Conservation (phyloP, 2,329 filamentous ascomycete genomes). For the Dothistroma pini region DNA sequence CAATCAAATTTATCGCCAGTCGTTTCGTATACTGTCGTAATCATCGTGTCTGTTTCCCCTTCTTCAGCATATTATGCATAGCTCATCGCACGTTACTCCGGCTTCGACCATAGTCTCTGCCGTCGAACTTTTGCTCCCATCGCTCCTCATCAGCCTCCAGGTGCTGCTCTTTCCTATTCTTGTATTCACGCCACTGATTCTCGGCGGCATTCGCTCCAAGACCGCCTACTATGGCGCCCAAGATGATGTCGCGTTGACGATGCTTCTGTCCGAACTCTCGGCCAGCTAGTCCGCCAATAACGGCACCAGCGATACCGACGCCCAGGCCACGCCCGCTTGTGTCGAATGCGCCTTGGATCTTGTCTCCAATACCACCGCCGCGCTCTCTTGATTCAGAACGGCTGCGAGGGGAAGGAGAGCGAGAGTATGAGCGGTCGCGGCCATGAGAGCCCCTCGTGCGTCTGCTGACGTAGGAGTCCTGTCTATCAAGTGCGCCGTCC, state of each 20-base stretch:
- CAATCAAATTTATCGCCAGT: not conserved
- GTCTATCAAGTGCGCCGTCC: constrained; percentile 25
- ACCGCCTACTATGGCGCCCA: constrained; percentile 35
- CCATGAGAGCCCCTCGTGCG: constrained; percentile 12
- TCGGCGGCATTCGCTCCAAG: constrained; percentile 34
- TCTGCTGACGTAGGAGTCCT: constrained; percentile 20
- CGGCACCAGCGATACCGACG: constrained; percentile 34
- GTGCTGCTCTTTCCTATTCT: constrained; percentile 25
- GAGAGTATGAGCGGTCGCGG: constrained; percentile 24
- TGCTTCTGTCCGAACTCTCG: constrained; percentile 32
- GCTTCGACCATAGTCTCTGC: constrained; percentile 15
- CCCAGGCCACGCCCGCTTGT: constrained; percentile 31
- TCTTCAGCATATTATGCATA: constrained; percentile 5
- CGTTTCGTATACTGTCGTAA: not conserved
- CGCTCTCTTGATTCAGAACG: constrained; percentile 20
- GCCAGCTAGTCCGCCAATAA: constrained; percentile 35
- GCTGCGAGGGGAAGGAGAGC: constrained; percentile 25
- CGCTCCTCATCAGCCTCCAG: constrained; percentile 19
- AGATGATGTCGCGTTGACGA: constrained; percentile 33
- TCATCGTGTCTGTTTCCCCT: not conserved
- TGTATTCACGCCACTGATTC: constrained; percentile 32
- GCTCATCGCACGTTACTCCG: constrained; percentile 21
- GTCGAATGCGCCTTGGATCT: constrained; percentile 35
- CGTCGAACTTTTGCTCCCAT: constrained; percentile 19
- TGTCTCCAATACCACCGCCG: constrained; percentile 25